These are phyloP conservation scores for Bullera alba DNA, from an alignment of 768 basidiomycete species.

Conservation along the genomic window DNA sequence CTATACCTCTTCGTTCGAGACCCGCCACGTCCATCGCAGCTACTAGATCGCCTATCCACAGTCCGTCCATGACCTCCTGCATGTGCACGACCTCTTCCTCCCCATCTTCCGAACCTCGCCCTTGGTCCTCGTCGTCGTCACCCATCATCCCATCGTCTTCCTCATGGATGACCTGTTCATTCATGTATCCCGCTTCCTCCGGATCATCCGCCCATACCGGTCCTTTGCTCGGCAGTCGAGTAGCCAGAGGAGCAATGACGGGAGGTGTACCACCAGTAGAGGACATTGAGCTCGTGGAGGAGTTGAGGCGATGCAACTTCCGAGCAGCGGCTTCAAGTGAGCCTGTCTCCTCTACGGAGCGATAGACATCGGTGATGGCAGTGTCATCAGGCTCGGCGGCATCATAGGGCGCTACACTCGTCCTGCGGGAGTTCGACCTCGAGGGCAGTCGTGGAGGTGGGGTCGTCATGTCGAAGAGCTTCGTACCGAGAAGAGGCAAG, in stretches of 20 bases:
- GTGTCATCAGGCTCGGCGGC: conserved; percentile 26
- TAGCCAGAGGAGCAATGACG: not conserved
- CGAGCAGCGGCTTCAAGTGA: conserved; percentile 27
- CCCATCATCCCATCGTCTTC: conserved; percentile 50
- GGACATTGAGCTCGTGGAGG: too few species aligned
- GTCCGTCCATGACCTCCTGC: conserved; percentile 68
- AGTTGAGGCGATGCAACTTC: too few species aligned
- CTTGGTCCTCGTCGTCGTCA: conserved; percentile 63
- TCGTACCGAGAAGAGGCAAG: too few species aligned
- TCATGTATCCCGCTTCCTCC: conserved; percentile 20
- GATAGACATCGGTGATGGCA: conserved; percentile 9
- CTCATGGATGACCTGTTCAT: conserved; percentile 5
- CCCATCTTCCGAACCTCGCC: too few species aligned
- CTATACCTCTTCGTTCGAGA: conserved; percentile 64
- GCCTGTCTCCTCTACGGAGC: conserved; percentile 19
- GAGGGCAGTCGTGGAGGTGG: not conserved
- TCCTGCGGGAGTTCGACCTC: not conserved
- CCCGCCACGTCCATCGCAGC: conserved; percentile 60
- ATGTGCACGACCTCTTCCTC: conserved; percentile 77
- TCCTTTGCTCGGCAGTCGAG: not conserved
- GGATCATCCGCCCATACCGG: conserved; percentile 25
- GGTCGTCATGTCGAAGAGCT: too few species aligned
- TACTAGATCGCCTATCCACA: conserved; percentile 78
- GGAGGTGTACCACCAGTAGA: too few species aligned
- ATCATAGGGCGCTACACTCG: conserved; percentile 17